A percentile compares a stretch with the other conserved stretches of the same genome.
These are phyloP conservation scores for Fusarium oligoseptatum DNA, from an alignment of 2,329 filamentous ascomycete species.

Conservation along the genomic window DNA sequence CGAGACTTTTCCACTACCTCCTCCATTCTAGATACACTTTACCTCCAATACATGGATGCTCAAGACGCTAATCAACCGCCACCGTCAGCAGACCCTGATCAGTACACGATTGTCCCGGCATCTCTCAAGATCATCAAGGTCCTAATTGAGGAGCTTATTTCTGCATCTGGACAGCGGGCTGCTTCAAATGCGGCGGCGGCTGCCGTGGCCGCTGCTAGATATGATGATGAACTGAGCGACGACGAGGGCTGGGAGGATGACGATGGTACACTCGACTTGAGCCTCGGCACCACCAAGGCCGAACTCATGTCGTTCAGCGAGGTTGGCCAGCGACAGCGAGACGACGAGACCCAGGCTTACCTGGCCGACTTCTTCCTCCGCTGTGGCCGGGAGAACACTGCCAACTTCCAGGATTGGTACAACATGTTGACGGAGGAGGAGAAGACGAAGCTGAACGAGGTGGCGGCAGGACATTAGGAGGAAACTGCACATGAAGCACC, in stretches of 20 bases:
- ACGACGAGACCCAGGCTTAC: constrained; percentile 92
- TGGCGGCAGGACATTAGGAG: constrained; percentile 56
- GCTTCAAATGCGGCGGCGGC: constrained; percentile 74
- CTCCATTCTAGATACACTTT: constrained; percentile 36
- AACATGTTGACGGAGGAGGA: constrained; percentile 67
- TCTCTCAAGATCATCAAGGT: constrained; percentile 97
- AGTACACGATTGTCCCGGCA: constrained; percentile 88
- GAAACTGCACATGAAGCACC: constrained; percentile 2
- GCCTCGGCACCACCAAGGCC: constrained; percentile 73
- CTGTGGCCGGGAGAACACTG: constrained; percentile 68
- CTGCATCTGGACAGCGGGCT: constrained; percentile 76
- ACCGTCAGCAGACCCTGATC: constrained; percentile 77
- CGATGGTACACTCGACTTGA: constrained; percentile 81
- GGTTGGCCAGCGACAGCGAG: constrained; percentile 73
- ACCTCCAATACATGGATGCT: constrained; percentile 33
- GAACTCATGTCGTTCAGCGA: constrained; percentile 86
- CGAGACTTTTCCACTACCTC: constrained; percentile 29
- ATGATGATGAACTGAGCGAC: constrained; percentile 75
- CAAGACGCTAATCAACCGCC: constrained; percentile 46
- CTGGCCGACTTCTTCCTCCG: constrained; percentile 83
- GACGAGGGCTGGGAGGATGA: constrained; percentile 94
- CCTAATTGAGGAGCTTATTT: constrained; percentile 89
- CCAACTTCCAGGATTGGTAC: constrained; percentile 70
- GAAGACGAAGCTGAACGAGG: constrained; percentile 67
- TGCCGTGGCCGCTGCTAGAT: constrained; percentile 71